A percentile compares a stretch with the other conserved stretches of the same genome.
Evolutionary conservation across 768 basidiomycete species (phyloP).

Genomic region (Omphalotus guepiniiformis): DNA sequence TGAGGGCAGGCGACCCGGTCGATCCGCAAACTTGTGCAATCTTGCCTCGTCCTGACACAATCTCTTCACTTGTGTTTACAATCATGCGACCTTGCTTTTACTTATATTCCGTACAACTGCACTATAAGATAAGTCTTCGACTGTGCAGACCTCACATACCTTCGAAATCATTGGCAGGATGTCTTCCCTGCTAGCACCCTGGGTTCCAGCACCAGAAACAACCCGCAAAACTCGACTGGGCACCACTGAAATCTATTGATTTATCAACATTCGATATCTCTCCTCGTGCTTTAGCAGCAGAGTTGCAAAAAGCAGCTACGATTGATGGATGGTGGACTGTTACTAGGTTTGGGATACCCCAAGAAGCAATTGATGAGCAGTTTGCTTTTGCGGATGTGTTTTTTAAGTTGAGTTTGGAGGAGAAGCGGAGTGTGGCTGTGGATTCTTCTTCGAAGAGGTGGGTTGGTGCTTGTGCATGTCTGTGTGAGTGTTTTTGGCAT

Average conservation of each 20-base stretch:
- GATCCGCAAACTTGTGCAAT: too few relatives aligned
- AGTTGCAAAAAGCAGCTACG: conserved; percentile 34
- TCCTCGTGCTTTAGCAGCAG: conserved; percentile 23
- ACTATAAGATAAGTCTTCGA: too few relatives aligned
- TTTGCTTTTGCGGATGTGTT: conserved; percentile 33
- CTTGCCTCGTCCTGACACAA: too few relatives aligned
- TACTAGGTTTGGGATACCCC: conserved; percentile 32
- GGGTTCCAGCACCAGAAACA: conserved; percentile 19
- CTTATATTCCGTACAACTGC: too few relatives aligned
- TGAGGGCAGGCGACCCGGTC: too few relatives aligned
- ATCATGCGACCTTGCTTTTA: too few relatives aligned
- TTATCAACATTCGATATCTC: conserved; percentile 27
- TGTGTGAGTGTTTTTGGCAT: neutral
- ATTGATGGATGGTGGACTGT: conserved; percentile 39
- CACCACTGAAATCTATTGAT: conserved; percentile 34
- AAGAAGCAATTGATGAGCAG: conserved; percentile 32
- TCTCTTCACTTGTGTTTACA: too few relatives aligned
- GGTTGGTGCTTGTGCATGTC: too few relatives aligned
- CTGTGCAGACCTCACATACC: too few relatives aligned
- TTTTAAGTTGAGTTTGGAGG: conserved; percentile 30
- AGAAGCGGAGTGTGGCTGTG: conserved; percentile 27
- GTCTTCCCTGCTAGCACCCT: too few relatives aligned
- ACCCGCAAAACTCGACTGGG: conserved; percentile 26
- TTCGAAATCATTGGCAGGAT: too few relatives aligned
- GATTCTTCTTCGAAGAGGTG: conserved; percentile 29